Evolutionary conservation across 805 yeast genomes (phyloP).

Genomic region (Kluyveromyces lactis): DNA sequence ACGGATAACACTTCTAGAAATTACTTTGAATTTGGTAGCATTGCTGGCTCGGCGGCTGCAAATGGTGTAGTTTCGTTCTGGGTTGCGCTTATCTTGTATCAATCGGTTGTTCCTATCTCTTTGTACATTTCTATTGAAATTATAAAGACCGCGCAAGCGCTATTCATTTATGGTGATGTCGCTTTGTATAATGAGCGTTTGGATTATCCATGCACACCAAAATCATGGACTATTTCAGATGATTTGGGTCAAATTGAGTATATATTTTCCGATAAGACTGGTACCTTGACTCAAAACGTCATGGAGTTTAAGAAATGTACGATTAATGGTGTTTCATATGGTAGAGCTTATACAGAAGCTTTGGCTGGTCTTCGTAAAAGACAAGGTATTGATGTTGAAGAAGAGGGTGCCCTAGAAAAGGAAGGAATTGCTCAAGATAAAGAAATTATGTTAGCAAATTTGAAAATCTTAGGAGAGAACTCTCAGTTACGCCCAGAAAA

Average conservation of each 20-base stretch:
- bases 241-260: slow-evolving; percentile 83
- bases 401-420: slow-evolving; percentile 45
- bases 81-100: slow-evolving; percentile 69
- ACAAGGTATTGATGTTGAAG: slow-evolving; percentile 67
- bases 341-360: slow-evolving; percentile 78
- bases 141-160: slow-evolving; percentile 75
- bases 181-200: slow-evolving; percentile 58
- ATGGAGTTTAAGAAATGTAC: slow-evolving; percentile 84
- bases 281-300: slow-evolving; percentile 74
- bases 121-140: slow-evolving; percentile 75
- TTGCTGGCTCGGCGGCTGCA: slow-evolving; percentile 54
- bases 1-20: slow-evolving; percentile 41
- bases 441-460: slow-evolving; percentile 45
- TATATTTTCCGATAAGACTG: slow-evolving; percentile 78
- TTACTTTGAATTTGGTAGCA: slow-evolving; percentile 62
- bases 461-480: slow-evolving; percentile 33
- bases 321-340: slow-evolving; percentile 63
- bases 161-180: slow-evolving; percentile 68
- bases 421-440: slow-evolving; percentile 50
- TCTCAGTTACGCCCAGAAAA: slow-evolving; percentile 45
- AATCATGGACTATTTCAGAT: slow-evolving; percentile 79
- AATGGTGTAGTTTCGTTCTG: slow-evolving; percentile 69
- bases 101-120: slow-evolving; percentile 76
- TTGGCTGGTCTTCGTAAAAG: slow-evolving; percentile 70
- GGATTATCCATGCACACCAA: slow-evolving; percentile 78